Conservation (phyloP, 495 filamentous ascomycete genomes). For the Xylaria curta region DNA sequence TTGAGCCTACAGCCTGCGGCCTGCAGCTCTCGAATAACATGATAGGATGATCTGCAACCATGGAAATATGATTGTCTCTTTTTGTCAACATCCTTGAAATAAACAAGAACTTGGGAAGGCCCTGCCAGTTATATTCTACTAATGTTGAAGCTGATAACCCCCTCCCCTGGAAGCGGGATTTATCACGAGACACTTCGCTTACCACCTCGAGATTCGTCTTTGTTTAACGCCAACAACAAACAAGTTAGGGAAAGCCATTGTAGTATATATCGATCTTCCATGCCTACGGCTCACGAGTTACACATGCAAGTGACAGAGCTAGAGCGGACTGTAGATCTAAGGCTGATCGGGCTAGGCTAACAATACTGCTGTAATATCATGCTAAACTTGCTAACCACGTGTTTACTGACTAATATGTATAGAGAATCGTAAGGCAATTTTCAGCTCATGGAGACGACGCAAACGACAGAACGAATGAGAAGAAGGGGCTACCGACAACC, state of each 20-base stretch:
- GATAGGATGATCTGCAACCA: not conserved
- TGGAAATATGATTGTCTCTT: not conserved
- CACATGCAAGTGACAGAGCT: not conserved
- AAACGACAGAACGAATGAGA: not conserved
- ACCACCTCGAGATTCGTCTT: not conserved
- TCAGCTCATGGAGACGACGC: not conserved
- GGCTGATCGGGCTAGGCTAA: not conserved
- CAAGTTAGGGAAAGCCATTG: not conserved
- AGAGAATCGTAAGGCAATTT: not conserved
- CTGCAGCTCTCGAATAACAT: no score
- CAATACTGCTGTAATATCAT: not conserved
- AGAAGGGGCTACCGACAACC: not conserved
- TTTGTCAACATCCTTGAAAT: constrained; percentile 20
- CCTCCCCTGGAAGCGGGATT: not conserved
- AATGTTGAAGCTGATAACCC: no score
- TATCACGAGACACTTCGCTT: not conserved
- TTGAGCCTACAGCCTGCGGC: no score
- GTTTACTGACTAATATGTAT: no score
- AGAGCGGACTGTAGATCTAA: not conserved
- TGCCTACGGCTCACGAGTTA: not conserved
- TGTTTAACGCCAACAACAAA: not conserved
- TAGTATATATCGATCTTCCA: not conserved
- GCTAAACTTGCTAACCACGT: not conserved
- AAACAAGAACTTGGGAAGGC: not conserved
- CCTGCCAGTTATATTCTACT: not conserved